Conservation (phyloP, 2,329 filamentous ascomycete species). For the Ophiostoma sp. region DNA sequence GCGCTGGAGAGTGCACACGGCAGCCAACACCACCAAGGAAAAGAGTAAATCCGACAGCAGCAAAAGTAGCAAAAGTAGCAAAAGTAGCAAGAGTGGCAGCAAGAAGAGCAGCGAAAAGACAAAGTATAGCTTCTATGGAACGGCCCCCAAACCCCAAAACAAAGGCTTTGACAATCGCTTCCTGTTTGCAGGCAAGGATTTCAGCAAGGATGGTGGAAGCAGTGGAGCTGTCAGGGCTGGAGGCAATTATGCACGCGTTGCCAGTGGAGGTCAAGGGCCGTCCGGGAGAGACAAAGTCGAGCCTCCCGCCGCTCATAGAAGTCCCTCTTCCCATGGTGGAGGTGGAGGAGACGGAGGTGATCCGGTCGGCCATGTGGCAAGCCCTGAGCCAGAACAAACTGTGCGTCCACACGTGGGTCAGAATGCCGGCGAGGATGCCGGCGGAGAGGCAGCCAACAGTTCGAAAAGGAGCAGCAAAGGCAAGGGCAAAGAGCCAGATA, state of each 20-base stretch:
- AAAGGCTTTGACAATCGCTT: slow-evolving; percentile 11
- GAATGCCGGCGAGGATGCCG: neutral
- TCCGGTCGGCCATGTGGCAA: no score
- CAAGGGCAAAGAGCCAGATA: neutral
- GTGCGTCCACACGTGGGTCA: neutral
- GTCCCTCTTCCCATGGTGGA: no score
- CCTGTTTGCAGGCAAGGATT: slow-evolving; percentile 1
- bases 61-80: neutral
- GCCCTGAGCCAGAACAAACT: no score
- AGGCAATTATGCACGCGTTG: neutral
- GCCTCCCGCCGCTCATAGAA: no score
- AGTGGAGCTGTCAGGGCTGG: neutral
- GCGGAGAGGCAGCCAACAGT: neutral
- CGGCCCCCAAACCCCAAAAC: neutral
- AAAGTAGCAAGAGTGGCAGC: neutral
- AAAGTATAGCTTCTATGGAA: neutral
- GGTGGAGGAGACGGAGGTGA: no score
- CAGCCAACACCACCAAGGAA: neutral
- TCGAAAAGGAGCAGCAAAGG: neutral
- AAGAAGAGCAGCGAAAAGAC: neutral
- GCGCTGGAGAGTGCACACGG: slow-evolving; percentile 10
- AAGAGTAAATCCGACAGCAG: slow-evolving; percentile 8
- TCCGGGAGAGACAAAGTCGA: neutral
- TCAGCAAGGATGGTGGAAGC: neutral
- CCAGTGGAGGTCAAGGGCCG: no score